phyloP scores from a whole-genome alignment of 1,284 basidiomycete genomes.

The Coniferiporia sulphurascens region DNA sequence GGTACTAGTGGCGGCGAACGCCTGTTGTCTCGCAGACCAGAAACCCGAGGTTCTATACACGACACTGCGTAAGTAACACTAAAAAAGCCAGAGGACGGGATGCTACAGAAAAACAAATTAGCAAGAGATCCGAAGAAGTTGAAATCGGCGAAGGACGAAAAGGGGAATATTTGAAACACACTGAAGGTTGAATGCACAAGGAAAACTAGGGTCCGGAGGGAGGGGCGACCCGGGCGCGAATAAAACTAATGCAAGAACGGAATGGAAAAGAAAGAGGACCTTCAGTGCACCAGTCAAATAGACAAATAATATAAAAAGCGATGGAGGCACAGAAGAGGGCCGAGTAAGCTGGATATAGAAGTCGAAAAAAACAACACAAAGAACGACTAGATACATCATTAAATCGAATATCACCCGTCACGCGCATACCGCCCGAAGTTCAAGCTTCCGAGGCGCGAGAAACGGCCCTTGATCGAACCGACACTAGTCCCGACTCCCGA shows the following conservation, averaged over 20 bases:
- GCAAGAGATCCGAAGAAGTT: neutral
- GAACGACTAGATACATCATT: neutral
- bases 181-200: neutral
- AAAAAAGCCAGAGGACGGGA: neutral
- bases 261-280: neutral
- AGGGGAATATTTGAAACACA: neutral
- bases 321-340: neutral
- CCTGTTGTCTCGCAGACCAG: neutral
- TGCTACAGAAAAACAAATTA: slow-evolving; percentile 5
- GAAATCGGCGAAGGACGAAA: neutral
- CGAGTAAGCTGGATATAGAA: neutral
- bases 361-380: neutral
- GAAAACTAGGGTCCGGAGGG: neutral
- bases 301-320: neutral
- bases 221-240: neutral
- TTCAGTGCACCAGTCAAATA: neutral
- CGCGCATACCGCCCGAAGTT: slow-evolving; percentile 55
- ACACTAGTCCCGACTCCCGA: slow-evolving; percentile 34
- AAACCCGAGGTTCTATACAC: neutral
- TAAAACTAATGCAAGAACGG: neutral
- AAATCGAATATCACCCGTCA: slow-evolving; percentile 1
- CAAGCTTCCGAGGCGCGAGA: slow-evolving; percentile 69
- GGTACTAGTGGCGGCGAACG: neutral
- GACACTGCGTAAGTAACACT: neutral
- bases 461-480: slow-evolving; percentile 46